phyloP scores from a whole-genome alignment of 768 basidiomycete genomes.

The Kwoniella sp. region DNA sequence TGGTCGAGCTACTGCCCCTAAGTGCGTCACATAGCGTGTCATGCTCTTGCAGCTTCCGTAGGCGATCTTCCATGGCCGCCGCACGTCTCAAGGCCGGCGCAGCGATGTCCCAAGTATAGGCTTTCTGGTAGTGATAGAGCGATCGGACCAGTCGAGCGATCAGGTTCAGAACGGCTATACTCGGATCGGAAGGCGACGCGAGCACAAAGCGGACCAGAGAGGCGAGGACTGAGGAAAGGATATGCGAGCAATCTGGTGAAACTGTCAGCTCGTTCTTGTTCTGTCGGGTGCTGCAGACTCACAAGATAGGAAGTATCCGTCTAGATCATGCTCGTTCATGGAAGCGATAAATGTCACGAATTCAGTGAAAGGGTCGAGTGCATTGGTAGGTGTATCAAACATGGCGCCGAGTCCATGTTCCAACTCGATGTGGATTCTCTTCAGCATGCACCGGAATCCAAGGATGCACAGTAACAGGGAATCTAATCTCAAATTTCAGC shows the following conservation, averaged over 20 bases:
- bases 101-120: constrained; percentile 26
- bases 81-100: constrained; percentile 26
- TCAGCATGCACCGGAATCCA: constrained; percentile 35
- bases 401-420: constrained; percentile 30
- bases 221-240: constrained; percentile 26
- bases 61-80: constrained; percentile 22
- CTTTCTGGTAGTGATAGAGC: constrained; percentile 16
- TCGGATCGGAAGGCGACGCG: constrained; percentile 10
- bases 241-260: constrained; percentile 27
- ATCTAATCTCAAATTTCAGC: constrained; percentile 15
- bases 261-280: not conserved
- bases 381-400: constrained; percentile 14
- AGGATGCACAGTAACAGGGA: constrained; percentile 29
- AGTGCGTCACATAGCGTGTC: constrained; percentile 6
- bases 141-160: constrained; percentile 21
- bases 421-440: constrained; percentile 31
- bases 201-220: constrained; percentile 32
- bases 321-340: constrained; percentile 22
- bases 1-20: constrained; percentile 16
- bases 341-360: constrained; percentile 23
- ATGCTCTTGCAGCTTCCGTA: constrained; percentile 17
- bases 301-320: constrained; percentile 36
- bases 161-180: constrained; percentile 12
- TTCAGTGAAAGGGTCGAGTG: constrained; percentile 23
- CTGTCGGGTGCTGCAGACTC: not conserved